Evolutionary conservation across 176 grass and related monocot species (phyloP), one percentile per base, ranked within the genome.

Genomic region (Pontederia paniculata): DNA sequence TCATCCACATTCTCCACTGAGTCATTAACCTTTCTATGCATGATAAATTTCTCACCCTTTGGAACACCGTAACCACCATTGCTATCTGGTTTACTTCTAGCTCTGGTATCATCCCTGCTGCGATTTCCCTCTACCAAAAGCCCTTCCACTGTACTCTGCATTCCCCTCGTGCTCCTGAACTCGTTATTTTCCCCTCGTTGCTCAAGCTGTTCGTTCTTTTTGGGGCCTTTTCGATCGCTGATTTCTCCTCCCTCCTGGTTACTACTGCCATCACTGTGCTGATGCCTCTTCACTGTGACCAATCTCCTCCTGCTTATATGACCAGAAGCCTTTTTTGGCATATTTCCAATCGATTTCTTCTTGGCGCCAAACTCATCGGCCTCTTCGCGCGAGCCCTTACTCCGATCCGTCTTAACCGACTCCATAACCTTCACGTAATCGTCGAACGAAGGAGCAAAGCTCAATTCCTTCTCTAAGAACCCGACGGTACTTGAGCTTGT

Each of bases 351-450:
- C 0, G 79, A 64, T 55, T 73, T 80, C 44, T 42, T 81, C 67
- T 79, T 84, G 5, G 48, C 54, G 25, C 51, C 51, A 48, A 23
- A 42, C 23, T 42, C 28, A 59, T 76, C 86, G 2, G 49, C 76
- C 72, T 63, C 72, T 9, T 19, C 63, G 2, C 59, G 72, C 15
- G 67, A 69, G 60, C 58, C 77, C 50, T 79, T 86, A 17, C 77
- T 79, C 77, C 74, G 71, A 65, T 90, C 91, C 44, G 74, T 21
- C 70, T 86, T 86, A 50, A 97, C 86, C 0, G 86, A 90, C 72
- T 97, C 91, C 86, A 97, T 90, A 65, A 90, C 70, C 83, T 97
- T 97, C 77, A 90, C 80, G 74, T 97, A 97, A 75, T 97, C 91
- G 14, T 78, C 69, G 70, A 97, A 90, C 9, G 86, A 73, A 3